Evolutionary conservation across 768 basidiomycete genomes (phyloP), one percentile per base, ranked within the genome.

Genomic region (Lactarius sanguifluus): DNA sequence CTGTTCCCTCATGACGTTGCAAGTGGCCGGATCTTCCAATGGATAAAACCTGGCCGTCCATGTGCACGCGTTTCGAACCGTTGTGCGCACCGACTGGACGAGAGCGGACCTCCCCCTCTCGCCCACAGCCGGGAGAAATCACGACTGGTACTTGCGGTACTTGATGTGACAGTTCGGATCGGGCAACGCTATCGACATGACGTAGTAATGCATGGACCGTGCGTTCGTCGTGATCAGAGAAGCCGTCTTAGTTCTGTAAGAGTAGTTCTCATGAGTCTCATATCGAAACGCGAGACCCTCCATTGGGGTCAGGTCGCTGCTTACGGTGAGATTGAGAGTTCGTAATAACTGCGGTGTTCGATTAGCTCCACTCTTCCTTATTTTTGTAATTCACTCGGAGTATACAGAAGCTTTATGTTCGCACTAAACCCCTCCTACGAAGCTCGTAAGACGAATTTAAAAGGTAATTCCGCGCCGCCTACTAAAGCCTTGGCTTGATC

Each of bases 401-500:
- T 57, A 57, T n/a, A 52, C 23, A 47, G 41, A 41, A 47, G 45
- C 45, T 23, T 47, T 57, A 36, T 15, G 20, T 25, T 64, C 20
- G 12, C 15, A 25, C 23, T 28, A 52, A 32, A 28, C 36, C 18
- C 57, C 18, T n/a, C 43, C 2, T 9, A 4, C 15, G 52, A 52
- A 36, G 6, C 13, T 16, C 28, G 16, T 56, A 20, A 56, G 32
- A 34, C 32, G 61, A 32, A 20, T 34, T 45, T 41, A 64, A 20
- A 38, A 15, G 16, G 28, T 52, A 18, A 36, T 56, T 28, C 36
- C 32, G 8, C 18, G 9, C 16, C 67, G 13, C 16, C 67, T 67
- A 70, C 69, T 52, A 52, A 52, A 71, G 28, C 58, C 69, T 64
- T 10, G 72, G 59, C 54, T 67, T 68, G 43, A 73, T 73, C 34